Evolutionary conservation across 73 alveolate genomes (phyloP), one percentile per base, ranked within the genome.

Genomic region (Urostyla sp.): DNA sequence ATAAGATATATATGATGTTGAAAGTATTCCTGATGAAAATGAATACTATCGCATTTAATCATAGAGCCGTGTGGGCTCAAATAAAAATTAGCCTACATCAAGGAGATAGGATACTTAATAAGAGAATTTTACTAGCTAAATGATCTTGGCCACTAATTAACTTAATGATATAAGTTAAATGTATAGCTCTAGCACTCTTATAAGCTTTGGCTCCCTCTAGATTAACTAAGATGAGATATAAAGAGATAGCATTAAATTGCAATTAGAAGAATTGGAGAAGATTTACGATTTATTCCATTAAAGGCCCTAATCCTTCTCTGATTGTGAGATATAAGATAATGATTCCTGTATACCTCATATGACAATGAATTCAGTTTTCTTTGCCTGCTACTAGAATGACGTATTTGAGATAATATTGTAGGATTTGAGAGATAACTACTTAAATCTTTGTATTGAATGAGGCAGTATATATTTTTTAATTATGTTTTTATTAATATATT

Each of bases 1-100:
- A 16, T 40, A 69, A 27, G 83, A 69, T 3, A 69, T 54, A 1
- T 27, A 34, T 7, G 83, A 69, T 4, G 44, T 69, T 6, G 83
- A 69, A 69, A 49, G 69, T 37, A 69, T 69, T 54, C 83, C 83
- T 10, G 83, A 69, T 69, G 83, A 69, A 69, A 69, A 69, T 46
- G 83, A 69, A 16, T 27, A 46, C n/a, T n/a, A n/a, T n/a, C n/a
- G n/a, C n/a, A n/a, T n/a, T n/a, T n/a, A n/a, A n/a, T n/a, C n/a
- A n/a, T n/a, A n/a, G n/a, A n/a, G n/a, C n/a, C n/a, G n/a, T n/a
- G n/a, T n/a, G n/a, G n/a, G n/a, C n/a, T n/a, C n/a, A n/a, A n/a
- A n/a, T n/a, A n/a, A n/a, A n/a, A n/a, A n/a, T n/a, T n/a, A n/a
- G n/a, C n/a, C n/a, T n/a, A n/a, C n/a, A n/a, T n/a, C n/a, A n/a